phyloP scores from a whole-genome alignment of 2,329 filamentous ascomycete genomes.

The Lasiodiplodia citricola region DNA sequence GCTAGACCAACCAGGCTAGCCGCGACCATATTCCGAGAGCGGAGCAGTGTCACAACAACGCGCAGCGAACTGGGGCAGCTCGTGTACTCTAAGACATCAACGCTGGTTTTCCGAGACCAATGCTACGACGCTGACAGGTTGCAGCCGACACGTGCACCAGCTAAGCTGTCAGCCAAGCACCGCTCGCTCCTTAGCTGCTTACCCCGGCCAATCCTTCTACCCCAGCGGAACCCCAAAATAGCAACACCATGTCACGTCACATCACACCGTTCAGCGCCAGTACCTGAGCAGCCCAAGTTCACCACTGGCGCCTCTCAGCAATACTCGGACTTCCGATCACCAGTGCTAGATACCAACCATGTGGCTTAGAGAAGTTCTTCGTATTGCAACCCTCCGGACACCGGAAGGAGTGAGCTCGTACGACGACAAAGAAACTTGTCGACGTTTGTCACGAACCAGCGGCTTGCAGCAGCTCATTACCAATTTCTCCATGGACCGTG shows the following conservation, averaged over 20 bases:
- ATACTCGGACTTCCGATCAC: too few species aligned
- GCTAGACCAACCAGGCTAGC: too few species aligned
- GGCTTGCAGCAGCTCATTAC: not conserved
- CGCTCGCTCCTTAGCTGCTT: not conserved
- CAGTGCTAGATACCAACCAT: not conserved
- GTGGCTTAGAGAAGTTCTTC: not conserved
- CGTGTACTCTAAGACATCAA: not conserved
- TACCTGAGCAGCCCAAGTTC: not conserved
- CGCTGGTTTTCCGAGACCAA: not conserved
- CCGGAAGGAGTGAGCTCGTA: not conserved
- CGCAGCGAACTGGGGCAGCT: not conserved
- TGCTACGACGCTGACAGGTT: not conserved
- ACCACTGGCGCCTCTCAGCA: not conserved
- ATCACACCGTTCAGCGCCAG: too few species aligned
- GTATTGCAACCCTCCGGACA: conserved; percentile 1
- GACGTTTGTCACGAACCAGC: not conserved
- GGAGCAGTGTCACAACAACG: too few species aligned
- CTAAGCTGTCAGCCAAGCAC: not conserved
- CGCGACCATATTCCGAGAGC: too few species aligned
- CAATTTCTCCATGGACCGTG: not conserved
- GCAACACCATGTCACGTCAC: not conserved
- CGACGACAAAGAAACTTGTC: not conserved
- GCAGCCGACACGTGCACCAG: not conserved
- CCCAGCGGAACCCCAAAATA: conserved; percentile 4
- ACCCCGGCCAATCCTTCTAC: not conserved